Evolutionary conservation across 768 basidiomycete genomes (phyloP), one percentile per base, ranked within the genome.

Genomic region (Hirschioporus abietinus): DNA sequence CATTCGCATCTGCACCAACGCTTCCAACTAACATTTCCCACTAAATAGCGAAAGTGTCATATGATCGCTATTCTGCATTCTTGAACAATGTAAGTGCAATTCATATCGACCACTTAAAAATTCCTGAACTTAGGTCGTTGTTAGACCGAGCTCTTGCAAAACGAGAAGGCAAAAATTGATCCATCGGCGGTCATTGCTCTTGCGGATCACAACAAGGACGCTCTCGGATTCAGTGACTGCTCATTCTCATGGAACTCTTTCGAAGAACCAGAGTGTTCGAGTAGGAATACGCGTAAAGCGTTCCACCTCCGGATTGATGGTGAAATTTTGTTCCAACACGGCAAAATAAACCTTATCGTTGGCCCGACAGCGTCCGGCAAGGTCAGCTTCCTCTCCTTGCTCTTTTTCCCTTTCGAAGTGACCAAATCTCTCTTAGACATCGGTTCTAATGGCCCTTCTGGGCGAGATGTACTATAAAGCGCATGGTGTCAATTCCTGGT

Each of bases 11-110:
- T 7, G 10, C 25, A 61, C 3, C 60, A 34, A 30, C 2, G 30
- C 4, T 30, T 25, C 12, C 9, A 34, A 12, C 1, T 23, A 7
- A 4, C 30, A 18, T 17, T 1, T 25, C 60, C 15, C 18, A 17
- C 23, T 2, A 25, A 25, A 15, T 18, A 69, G 72, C 68, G 62
- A 77, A 77, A 67, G 81, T 83, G 9, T 79, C 80, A 5, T 58
- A 82, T 1, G 73, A 77, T 63, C 78, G 81, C 36, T 69, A 82
- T 35, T 73, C 79, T 67, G 74, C 76, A 23, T 83, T 82, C 74
- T 68, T 82, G 59, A 64, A 73, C 20, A 71, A 76, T 18, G 74
- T 74, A 30, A 8, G 67, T 9, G 3, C 17, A 35, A 20, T 42
- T 34, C 64, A 58, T 30, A 2, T 60, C 25, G 42, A 62, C 17